Percentiles rank a stretch among this genome's conserved stretches.
Evolutionary conservation across 371 early-diverging fungal genomes (phyloP).

Genomic region (Mucor irregularis): DNA sequence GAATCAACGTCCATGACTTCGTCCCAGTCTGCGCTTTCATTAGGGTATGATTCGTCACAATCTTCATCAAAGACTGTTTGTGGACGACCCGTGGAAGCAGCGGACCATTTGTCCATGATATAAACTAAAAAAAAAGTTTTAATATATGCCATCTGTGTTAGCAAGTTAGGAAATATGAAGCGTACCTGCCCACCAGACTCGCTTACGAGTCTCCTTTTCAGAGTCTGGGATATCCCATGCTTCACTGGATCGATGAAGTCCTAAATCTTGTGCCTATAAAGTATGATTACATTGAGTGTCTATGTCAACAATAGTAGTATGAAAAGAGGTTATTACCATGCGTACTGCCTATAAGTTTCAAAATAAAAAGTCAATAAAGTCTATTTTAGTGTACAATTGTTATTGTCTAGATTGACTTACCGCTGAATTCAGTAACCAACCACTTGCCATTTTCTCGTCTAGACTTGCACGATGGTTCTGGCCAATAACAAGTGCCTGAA

Average conservation of each 20-base stretch:
- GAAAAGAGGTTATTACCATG: no score
- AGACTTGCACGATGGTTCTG: slow-evolving; percentile 45
- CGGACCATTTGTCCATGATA: slow-evolving; percentile 58
- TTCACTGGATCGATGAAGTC: slow-evolving; percentile 61
- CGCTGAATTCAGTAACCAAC: slow-evolving; percentile 41
- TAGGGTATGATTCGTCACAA: slow-evolving; percentile 46
- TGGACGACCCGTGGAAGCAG: slow-evolving; percentile 56
- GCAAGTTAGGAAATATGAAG: no score
- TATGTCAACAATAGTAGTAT: no score
- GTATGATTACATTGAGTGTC: no score
- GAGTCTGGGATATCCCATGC: slow-evolving; percentile 52
- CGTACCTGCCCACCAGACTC: slow-evolving; percentile 64
- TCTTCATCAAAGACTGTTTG: slow-evolving; percentile 55
- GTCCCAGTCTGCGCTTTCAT: slow-evolving; percentile 41
- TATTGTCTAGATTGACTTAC: slow-evolving; percentile 17
- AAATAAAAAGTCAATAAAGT: neutral
- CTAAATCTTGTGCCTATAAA: slow-evolving; percentile 63
- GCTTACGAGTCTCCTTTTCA: slow-evolving; percentile 60
- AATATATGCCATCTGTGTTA: neutral
- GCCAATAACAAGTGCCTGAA: slow-evolving; percentile 44
- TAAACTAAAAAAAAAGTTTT: slow-evolving; percentile 30
- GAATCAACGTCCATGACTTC: slow-evolving; percentile 43
- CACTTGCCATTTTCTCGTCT: slow-evolving; percentile 39
- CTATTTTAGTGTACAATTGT: no score
- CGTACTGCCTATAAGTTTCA: slow-evolving; percentile 25